These are phyloP conservation scores for Strobilomyces dryophilus DNA, from an alignment of 768 basidiomycete genomes.

Conservation along the genomic window DNA sequence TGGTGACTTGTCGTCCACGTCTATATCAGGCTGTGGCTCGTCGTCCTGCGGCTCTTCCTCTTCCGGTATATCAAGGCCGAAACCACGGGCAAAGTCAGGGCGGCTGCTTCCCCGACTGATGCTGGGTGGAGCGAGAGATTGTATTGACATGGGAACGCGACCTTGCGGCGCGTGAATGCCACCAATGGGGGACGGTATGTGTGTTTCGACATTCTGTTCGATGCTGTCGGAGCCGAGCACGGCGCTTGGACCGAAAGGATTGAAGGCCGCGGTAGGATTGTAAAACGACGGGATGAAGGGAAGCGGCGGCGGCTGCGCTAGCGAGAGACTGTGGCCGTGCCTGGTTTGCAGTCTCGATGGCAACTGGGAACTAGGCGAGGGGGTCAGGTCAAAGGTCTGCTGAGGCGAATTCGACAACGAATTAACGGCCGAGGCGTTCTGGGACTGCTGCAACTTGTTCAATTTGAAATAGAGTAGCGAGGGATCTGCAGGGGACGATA, in stretches of 20 bases:
- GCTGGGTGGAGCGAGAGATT: constrained; percentile 43
- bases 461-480: constrained; percentile 77
- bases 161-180: constrained; percentile 54
- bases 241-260: constrained; percentile 64
- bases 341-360: constrained; percentile 44
- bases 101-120: constrained; percentile 46
- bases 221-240: constrained; percentile 50
- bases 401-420: constrained; percentile 67
- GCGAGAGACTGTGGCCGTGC: constrained; percentile 73
- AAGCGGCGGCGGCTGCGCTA: constrained; percentile 55
- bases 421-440: constrained; percentile 44
- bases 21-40: constrained; percentile 26
- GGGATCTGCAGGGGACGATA: constrained; percentile 89
- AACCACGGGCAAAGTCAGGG: constrained; percentile 74
- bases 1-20: constrained; percentile 35
- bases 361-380: constrained; percentile 45
- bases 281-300: constrained; percentile 31
- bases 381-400: constrained; percentile 46
- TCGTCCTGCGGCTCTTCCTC: constrained; percentile 65
- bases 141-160: constrained; percentile 43
- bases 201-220: constrained; percentile 24
- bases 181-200: constrained; percentile 22
- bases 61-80: constrained; percentile 75
- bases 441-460: constrained; percentile 77
- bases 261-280: constrained; percentile 42